These are phyloP conservation scores for Ambrosia trifida DNA, from an alignment of 129 eudicot genomes.

Conservation along the genomic window DNA sequence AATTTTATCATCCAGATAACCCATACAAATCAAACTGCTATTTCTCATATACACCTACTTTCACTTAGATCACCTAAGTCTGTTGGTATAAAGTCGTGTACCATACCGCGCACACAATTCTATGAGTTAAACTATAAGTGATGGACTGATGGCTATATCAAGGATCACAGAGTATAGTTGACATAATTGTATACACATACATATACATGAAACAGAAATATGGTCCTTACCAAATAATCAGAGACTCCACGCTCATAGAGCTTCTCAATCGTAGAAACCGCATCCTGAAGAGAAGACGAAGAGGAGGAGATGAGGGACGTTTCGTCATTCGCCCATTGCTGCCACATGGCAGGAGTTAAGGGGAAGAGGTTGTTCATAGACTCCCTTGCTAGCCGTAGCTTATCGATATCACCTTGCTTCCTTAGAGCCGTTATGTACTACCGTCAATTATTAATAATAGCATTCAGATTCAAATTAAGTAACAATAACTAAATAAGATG, in stretches of 20 bases:
- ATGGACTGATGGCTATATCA: not conserved
- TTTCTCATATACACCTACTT: not conserved
- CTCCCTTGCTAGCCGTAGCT: constrained; percentile 87
- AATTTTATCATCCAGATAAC: not conserved
- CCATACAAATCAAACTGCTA: not conserved
- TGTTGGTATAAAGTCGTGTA: not conserved
- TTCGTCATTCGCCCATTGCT: constrained; percentile 92
- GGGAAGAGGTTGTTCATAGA: constrained; percentile 83
- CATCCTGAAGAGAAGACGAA: constrained; percentile 47
- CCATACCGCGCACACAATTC: not conserved
- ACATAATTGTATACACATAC: not conserved
- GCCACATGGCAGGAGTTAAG: constrained; percentile 87
- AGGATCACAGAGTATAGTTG: not conserved
- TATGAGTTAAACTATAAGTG: not conserved
- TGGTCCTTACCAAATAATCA: constrained; percentile 63
- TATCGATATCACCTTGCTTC: constrained; percentile 83
- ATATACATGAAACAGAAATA: constrained; percentile 1
- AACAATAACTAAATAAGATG: not conserved
- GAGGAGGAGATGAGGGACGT: constrained; percentile 39
- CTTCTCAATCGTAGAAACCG: constrained; percentile 65
- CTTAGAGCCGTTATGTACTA: constrained; percentile 73
- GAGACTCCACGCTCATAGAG: constrained; percentile 80
- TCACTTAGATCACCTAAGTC: constrained; percentile 7
- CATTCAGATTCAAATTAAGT: not conserved
- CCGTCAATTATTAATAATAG: not conserved